Percentiles rank a stretch among this genome's conserved stretches.
Evolutionary conservation across 169 alveolate genomes (phyloP).

Genomic region (Eimeria acervulina): DNA sequence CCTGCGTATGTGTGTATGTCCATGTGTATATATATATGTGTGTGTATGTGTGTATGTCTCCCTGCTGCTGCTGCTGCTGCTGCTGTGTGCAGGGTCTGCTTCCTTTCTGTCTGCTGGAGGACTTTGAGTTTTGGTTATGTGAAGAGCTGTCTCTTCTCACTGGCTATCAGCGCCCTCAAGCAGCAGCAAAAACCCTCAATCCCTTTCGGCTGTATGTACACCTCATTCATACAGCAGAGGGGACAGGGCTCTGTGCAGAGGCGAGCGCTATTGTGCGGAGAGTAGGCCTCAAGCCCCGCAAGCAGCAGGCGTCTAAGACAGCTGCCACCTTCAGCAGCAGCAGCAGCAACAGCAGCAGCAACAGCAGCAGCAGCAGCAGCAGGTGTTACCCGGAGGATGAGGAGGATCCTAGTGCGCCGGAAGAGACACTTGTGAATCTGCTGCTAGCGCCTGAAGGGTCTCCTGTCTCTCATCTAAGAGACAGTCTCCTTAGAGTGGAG

Average conservation of each 20-base stretch:
- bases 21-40: too few species aligned
- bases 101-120: constrained; percentile 73
- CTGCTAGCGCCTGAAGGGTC: background rate
- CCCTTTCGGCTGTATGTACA: constrained; percentile 26
- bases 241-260: constrained; percentile 34
- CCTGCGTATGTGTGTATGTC: too few species aligned
- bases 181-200: background rate
- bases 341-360: constrained; percentile 41
- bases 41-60: too few species aligned
- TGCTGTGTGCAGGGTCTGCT: constrained; percentile 61
- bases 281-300: constrained; percentile 19
- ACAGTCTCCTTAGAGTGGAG: constrained; percentile 41
- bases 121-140: constrained; percentile 78
- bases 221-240: constrained; percentile 59
- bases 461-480: constrained; percentile 46
- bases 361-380: constrained; percentile 51
- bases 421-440: constrained; percentile 62
- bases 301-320: background rate
- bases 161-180: constrained; percentile 40
- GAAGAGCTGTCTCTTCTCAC: constrained; percentile 46
- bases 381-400: constrained; percentile 25
- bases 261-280: constrained; percentile 64
- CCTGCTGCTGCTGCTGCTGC: too few species aligned
- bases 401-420: constrained; percentile 1
- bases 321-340: background rate